Evolutionary conservation across 2,329 filamentous ascomycete species (phyloP).

Genomic region (Aspergillus sclerotialis): DNA sequence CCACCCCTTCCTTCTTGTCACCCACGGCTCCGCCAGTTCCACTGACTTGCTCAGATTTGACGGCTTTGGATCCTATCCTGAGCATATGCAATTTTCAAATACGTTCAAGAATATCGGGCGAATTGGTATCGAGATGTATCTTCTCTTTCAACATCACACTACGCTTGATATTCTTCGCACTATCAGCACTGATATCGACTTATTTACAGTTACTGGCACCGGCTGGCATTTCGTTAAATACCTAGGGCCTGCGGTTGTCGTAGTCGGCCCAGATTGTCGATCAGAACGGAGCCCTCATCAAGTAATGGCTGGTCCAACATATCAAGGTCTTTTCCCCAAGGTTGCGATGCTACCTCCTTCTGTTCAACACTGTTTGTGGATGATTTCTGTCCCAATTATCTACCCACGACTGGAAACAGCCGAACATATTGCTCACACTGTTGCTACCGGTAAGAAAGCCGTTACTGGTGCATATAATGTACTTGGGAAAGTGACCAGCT

Average conservation of each 20-base stretch:
- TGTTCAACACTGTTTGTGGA: slow-evolving; percentile 95
- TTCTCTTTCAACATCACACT: slow-evolving; percentile 97
- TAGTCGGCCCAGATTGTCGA: slow-evolving; percentile 83
- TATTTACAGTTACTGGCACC: slow-evolving; percentile 94
- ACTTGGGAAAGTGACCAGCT: slow-evolving; percentile 88
- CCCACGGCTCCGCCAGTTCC: background rate
- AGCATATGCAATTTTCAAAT: slow-evolving; percentile 95
- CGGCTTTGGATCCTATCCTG: slow-evolving; percentile 92
- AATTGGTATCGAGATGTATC: slow-evolving; percentile 93
- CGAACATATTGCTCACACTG: slow-evolving; percentile 82
- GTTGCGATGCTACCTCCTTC: slow-evolving; percentile 82
- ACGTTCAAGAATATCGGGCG: slow-evolving; percentile 98
- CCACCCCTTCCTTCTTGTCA: background rate
- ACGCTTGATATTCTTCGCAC: slow-evolving; percentile 89
- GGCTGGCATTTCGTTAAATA: slow-evolving; percentile 99
- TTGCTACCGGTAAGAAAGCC: slow-evolving; percentile 91
- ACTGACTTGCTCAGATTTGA: slow-evolving; percentile 62
- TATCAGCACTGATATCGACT: slow-evolving; percentile 76
- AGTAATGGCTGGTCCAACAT: slow-evolving; percentile 92
- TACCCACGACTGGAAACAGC: slow-evolving; percentile 89
- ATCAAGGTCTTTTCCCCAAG: slow-evolving; percentile 95
- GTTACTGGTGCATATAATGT: slow-evolving; percentile 96
- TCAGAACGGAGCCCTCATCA: slow-evolving; percentile 86
- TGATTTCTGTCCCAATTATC: slow-evolving; percentile 82
- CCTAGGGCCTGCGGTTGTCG: slow-evolving; percentile 81